Conservation (phyloP, 306 rosid genomes). For the Rosa rugosa region DNA sequence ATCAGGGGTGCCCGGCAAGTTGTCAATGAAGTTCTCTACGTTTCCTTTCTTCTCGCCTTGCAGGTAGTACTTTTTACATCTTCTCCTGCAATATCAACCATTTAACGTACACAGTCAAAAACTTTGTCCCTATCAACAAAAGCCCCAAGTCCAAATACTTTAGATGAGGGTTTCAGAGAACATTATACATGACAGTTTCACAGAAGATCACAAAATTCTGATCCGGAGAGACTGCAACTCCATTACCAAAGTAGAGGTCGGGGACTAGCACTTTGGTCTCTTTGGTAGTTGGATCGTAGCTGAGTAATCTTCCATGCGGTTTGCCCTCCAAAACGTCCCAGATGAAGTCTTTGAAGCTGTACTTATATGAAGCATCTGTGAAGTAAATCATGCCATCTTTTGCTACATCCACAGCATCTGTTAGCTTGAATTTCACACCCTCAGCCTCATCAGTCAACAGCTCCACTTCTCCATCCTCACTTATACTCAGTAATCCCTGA, state of each 20-base stretch:
- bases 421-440: slow-evolving; percentile 55
- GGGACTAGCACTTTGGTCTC: slow-evolving; percentile 45
- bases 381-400: slow-evolving; percentile 62
- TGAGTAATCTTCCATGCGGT: slow-evolving; percentile 66
- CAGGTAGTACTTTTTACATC: slow-evolving; percentile 61
- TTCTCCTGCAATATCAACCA: slow-evolving; percentile 43
- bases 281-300: slow-evolving; percentile 56
- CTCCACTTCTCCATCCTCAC: slow-evolving; percentile 43
- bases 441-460: slow-evolving; percentile 46
- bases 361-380: slow-evolving; percentile 71
- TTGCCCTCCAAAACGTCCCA: slow-evolving; percentile 49
- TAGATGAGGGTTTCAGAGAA: background rate
- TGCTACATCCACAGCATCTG: slow-evolving; percentile 64
- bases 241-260: slow-evolving; percentile 66
- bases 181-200: slow-evolving; percentile 47
- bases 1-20: slow-evolving; percentile 64
- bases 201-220: slow-evolving; percentile 59
- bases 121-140: background rate
- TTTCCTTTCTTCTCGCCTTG: slow-evolving; percentile 57
- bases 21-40: slow-evolving; percentile 48
- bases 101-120: background rate
- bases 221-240: slow-evolving; percentile 61
- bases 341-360: slow-evolving; percentile 21
- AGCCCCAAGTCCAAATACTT: background rate
- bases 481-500: slow-evolving; percentile 67